These are phyloP conservation scores for Plasmodium inui DNA, from an alignment of 169 alveolate genomes.

Conservation along the genomic window DNA sequence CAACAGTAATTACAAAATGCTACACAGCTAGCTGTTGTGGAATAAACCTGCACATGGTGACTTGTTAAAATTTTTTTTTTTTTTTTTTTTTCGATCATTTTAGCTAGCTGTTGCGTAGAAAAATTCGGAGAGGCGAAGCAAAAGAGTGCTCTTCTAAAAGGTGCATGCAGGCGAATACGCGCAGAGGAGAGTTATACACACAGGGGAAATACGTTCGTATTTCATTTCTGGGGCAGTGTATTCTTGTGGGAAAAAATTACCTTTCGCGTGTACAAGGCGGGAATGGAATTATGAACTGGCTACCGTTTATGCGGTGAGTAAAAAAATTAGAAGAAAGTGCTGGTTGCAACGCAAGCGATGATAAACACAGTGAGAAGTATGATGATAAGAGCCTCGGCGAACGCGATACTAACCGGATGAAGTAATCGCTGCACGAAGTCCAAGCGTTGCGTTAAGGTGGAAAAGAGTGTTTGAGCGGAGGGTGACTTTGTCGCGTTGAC, in stretches of 20 bases:
- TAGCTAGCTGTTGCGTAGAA: not conserved
- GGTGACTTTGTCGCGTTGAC: not conserved
- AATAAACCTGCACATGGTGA: not conserved
- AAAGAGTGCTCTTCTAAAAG: not conserved
- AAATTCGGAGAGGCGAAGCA: not conserved
- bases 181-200: not conserved
- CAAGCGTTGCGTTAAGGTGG: not conserved
- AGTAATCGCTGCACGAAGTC: not conserved
- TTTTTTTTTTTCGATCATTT: not conserved
- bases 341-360: not conserved
- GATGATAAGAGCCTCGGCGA: too few species aligned
- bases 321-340: not conserved
- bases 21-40: not conserved
- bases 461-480: not conserved
- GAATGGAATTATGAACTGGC: not conserved
- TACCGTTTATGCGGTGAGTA: not conserved
- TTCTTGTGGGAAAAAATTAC: not conserved
- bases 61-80: not conserved
- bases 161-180: not conserved
- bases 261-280: not conserved
- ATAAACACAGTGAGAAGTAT: not conserved
- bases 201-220: conserved; percentile 4
- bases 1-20: not conserved
- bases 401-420: not conserved
- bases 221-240: not conserved